A percentile compares a stretch with the other conserved stretches of the same genome.
These are phyloP conservation scores for Linnemannia zychae DNA, from an alignment of 192 early-diverging fungal species.

Conservation along the genomic window DNA sequence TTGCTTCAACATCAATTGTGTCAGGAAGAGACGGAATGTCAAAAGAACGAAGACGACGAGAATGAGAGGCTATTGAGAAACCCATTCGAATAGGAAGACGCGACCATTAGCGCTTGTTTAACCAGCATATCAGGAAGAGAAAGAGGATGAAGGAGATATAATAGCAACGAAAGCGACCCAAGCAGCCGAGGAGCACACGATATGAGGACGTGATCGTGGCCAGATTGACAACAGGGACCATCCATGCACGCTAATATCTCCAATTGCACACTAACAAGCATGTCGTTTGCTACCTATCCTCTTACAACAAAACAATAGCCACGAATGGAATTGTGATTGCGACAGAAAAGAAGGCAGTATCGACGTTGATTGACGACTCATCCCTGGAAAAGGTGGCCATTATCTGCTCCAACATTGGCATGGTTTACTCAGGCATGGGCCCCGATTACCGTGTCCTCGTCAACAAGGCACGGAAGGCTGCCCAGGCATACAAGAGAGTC, in stretches of 20 bases:
- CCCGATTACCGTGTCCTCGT: conserved; percentile 97
- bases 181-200: no score
- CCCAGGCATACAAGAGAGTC: conserved; percentile 94
- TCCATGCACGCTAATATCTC: background rate
- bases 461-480: conserved; percentile 94
- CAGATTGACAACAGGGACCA: no score
- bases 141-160: no score
- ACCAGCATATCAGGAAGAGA: no score
- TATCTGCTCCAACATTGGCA: conserved; percentile 94
- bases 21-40: no score
- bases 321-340: conserved; percentile 98
- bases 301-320: conserved; percentile 64
- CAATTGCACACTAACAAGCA: no score
- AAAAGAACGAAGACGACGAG: no score
- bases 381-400: conserved; percentile 92
- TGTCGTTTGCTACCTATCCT: background rate
- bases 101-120: no score
- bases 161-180: no score
- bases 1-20: no score
- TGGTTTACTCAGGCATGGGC: conserved; percentile 99
- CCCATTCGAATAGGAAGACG: background rate
- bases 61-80: no score
- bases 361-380: conserved; percentile 93
- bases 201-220: no score
- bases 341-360: conserved; percentile 95